These are phyloP conservation scores for Quercus bicolor DNA, from an alignment of 306 rosid species.

Conservation along the genomic window DNA sequence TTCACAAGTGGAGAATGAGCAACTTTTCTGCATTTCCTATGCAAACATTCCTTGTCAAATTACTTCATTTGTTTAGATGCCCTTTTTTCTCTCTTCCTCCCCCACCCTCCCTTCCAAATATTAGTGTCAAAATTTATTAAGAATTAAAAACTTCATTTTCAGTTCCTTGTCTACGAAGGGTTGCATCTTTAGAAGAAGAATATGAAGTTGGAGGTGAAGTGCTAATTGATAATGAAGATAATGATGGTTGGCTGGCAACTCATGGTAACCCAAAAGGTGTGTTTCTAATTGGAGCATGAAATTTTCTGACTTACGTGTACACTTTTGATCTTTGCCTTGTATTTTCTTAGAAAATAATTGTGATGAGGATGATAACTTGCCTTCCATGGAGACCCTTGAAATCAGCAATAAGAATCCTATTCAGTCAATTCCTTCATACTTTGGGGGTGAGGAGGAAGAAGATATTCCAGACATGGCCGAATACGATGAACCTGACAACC, in stretches of 20 bases:
- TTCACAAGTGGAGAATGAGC: no score
- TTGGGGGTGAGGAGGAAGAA: conserved; percentile 71
- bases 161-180: conserved; percentile 96
- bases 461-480: conserved; percentile 93
- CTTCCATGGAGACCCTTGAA: conserved; percentile 83
- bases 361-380: conserved; percentile 72
- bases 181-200: conserved; percentile 89
- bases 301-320: not conserved
- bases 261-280: conserved; percentile 92
- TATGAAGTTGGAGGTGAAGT: conserved; percentile 96
- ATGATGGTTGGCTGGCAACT: conserved; percentile 96
- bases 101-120: not conserved
- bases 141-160: conserved; percentile 18
- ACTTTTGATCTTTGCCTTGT: conserved; percentile 16
- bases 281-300: conserved; percentile 1
- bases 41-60: no score
- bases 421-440: conserved; percentile 42
- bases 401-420: conserved; percentile 49
- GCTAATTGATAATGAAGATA: conserved; percentile 84
- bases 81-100: not conserved
- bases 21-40: no score
- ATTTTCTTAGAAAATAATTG: conserved; percentile 48
- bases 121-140: not conserved
- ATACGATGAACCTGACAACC: conserved; percentile 69
- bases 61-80: no score